These are phyloP conservation scores for Candida stauntonica DNA, from an alignment of 805 yeast species.

Conservation along the genomic window DNA sequence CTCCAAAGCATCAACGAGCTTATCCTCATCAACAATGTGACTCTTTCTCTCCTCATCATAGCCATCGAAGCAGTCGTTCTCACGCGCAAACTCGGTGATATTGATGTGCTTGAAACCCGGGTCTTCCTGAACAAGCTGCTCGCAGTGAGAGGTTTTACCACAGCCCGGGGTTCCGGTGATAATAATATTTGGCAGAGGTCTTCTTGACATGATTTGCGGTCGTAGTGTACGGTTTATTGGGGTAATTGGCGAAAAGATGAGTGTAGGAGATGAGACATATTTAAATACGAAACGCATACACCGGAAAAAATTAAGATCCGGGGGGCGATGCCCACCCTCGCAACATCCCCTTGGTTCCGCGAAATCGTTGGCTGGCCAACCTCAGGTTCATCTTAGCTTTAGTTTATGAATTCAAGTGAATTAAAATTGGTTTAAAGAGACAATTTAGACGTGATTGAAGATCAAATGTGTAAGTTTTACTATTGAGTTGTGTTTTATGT, in stretches of 20 bases:
- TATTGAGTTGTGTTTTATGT: no score
- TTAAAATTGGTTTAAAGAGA: no score
- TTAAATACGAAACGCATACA: no score
- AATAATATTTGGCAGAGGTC: constrained; percentile 61
- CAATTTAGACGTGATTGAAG: no score
- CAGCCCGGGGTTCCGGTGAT: constrained; percentile 96
- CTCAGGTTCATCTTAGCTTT: no score
- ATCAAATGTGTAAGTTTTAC: no score
- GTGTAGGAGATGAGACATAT: no score
- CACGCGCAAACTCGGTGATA: constrained; percentile 79
- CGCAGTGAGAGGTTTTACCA: constrained; percentile 79
- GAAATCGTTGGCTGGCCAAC: neutral
- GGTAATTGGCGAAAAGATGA: no score
- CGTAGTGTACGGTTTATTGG: neutral
- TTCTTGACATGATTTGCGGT: constrained; percentile 14
- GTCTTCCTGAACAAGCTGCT: constrained; percentile 47
- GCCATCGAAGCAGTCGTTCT: constrained; percentile 71
- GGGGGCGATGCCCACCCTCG: neutral
- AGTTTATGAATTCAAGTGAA: no score
- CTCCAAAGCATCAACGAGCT: constrained; percentile 75
- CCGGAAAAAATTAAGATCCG: neutral
- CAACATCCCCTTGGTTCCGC: neutral
- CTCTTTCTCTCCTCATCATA: constrained; percentile 84
- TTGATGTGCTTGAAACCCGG: constrained; percentile 48
- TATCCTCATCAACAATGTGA: constrained; percentile 89